Percentiles rank a stretch among this genome's conserved stretches.
These are phyloP conservation scores for Punctularia strigosozonata DNA, from an alignment of 768 basidiomycete species.

Conservation along the genomic window DNA sequence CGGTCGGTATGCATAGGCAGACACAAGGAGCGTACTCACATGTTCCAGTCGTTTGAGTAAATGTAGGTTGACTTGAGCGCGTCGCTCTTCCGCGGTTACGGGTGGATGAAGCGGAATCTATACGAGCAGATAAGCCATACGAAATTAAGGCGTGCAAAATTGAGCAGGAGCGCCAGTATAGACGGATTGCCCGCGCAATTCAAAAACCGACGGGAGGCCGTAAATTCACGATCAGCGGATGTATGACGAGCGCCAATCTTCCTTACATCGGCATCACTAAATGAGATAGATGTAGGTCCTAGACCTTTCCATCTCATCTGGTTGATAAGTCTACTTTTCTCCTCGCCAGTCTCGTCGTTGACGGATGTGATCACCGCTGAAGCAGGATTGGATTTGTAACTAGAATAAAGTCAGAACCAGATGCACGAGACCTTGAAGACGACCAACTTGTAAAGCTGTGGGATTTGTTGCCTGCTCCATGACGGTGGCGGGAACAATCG, in stretches of 20 bases:
- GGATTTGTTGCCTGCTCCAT: conserved; percentile 72
- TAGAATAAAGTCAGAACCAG: conserved; percentile 15
- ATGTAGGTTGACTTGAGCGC: conserved; percentile 38
- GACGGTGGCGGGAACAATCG: conserved; percentile 81
- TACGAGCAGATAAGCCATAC: conserved; percentile 2
- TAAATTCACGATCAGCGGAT: no score
- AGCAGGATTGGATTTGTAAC: conserved; percentile 69
- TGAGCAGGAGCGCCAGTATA: no score
- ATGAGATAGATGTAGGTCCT: conserved; percentile 62
- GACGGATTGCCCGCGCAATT: no score
- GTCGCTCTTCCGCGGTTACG: conserved; percentile 46
- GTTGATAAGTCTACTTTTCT: conserved; percentile 76
- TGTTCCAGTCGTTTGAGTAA: conserved; percentile 43
- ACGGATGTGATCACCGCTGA: conserved; percentile 57
- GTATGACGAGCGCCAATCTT: no score
- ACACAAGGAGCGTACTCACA: conserved; percentile 20
- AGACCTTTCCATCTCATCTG: conserved; percentile 78
- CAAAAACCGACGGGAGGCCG: no score
- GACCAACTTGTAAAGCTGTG: conserved; percentile 70
- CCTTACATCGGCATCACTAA: conserved; percentile 45
- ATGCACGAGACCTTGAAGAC: background rate
- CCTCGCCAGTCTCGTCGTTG: conserved; percentile 70
- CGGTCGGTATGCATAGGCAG: background rate
- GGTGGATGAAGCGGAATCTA: conserved; percentile 62
- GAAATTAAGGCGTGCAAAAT: background rate